Percentiles rank a stretch among this genome's conserved stretches.
Evolutionary conservation across 176 grass and related monocot genomes (phyloP).

Genomic region (Musa troglodytarum): DNA sequence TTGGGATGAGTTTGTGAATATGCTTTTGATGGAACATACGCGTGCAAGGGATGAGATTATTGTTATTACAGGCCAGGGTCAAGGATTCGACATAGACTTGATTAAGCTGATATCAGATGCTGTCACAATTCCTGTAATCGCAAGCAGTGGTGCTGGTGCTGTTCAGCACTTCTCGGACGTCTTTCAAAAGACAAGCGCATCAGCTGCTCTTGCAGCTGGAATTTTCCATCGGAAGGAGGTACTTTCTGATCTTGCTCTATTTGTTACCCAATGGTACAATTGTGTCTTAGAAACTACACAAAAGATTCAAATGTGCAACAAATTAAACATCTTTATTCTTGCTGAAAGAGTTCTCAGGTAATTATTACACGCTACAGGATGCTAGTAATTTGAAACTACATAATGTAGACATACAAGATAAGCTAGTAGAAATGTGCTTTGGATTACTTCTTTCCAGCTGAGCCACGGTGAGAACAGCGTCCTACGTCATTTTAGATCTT

Average conservation of each 20-base stretch:
- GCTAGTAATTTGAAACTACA: too few species aligned
- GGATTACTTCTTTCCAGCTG: too few species aligned
- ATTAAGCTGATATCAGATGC: conserved; percentile 84
- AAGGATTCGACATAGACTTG: conserved; percentile 91
- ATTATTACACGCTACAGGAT: too few species aligned
- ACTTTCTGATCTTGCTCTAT: background rate
- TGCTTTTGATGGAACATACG: background rate
- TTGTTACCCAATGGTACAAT: too few species aligned
- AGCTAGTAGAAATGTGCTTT: too few species aligned
- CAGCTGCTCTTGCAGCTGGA: conserved; percentile 51
- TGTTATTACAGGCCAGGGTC: conserved; percentile 35
- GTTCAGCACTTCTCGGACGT: conserved; percentile 79
- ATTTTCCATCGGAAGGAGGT: conserved; percentile 99
- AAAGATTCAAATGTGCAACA: background rate
- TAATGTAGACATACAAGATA: too few species aligned
- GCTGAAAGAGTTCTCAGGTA: too few species aligned
- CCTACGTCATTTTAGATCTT: too few species aligned
- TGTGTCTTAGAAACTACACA: too few species aligned
- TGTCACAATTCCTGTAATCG: conserved; percentile 84
- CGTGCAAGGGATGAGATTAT: background rate
- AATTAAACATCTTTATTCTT: too few species aligned
- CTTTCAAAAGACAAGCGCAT: conserved; percentile 63
- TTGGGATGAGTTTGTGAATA: background rate
- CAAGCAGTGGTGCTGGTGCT: too few species aligned
- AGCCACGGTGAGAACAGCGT: too few species aligned